phyloP scores from a whole-genome alignment of 1,284 basidiomycete genomes.

The Salmacisia buchloeana region DNA sequence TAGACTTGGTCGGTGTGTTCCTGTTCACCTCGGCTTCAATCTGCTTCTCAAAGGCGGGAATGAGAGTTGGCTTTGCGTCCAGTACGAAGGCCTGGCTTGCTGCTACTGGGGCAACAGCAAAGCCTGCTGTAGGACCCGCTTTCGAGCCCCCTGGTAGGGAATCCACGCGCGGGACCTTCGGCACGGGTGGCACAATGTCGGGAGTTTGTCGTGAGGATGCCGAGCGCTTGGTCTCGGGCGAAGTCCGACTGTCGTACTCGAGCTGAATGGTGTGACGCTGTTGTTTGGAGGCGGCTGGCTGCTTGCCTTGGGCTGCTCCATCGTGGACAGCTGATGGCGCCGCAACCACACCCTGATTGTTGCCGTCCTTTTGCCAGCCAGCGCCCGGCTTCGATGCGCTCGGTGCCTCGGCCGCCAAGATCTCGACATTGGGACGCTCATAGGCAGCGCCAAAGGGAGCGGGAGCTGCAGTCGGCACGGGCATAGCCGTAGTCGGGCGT shows the following conservation, averaged over 20 bases:
- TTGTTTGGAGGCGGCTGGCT: constrained; percentile 29
- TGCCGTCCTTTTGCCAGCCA: no score
- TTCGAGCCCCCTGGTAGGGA: not conserved
- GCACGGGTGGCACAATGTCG: constrained; percentile 4
- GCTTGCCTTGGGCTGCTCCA: constrained; percentile 14
- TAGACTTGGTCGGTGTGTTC: not conserved
- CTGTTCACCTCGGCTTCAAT: constrained; percentile 1
- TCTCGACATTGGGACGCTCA: not conserved
- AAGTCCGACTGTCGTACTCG: constrained; percentile 26
- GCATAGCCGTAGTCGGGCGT: constrained; percentile 1
- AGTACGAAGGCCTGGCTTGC: constrained; percentile 1
- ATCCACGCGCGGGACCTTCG: constrained; percentile 8
- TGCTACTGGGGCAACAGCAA: not conserved
- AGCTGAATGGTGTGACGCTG: constrained; percentile 46
- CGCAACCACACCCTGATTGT: no score
- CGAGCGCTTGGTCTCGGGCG: constrained; percentile 10
- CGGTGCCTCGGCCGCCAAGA: not conserved
- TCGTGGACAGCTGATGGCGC: no score
- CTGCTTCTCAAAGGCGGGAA: constrained; percentile 4
- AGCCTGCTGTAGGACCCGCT: no score
- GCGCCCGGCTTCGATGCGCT: no score
- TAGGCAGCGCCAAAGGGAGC: not conserved
- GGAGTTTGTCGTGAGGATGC: not conserved
- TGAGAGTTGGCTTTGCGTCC: constrained; percentile 1
- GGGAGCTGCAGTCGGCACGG: not conserved